Percentiles rank a stretch among this genome's conserved stretches.
Evolutionary conservation across 75 land plant species (phyloP).

Genomic region (Isoetes taiwanensis): DNA sequence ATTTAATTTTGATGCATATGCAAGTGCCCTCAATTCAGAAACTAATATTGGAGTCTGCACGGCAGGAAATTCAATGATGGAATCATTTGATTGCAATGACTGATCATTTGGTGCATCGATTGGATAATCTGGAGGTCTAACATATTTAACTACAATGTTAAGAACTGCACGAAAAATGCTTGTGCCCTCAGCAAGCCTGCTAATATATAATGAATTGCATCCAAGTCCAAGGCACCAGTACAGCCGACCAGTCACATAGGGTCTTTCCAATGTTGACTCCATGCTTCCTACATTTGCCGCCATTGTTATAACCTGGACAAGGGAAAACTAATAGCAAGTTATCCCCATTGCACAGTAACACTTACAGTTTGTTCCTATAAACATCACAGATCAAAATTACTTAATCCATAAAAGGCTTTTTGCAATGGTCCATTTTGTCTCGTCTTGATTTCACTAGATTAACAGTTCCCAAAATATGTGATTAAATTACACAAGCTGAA

Average conservation of each 20-base stretch:
- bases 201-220: background rate
- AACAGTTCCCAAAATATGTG: too few species aligned
- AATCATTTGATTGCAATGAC: too few species aligned
- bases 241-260: conserved; percentile 11
- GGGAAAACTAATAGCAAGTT: too few species aligned
- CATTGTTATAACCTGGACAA: background rate
- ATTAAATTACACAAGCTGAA: too few species aligned
- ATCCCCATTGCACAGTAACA: too few species aligned
- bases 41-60: background rate
- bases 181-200: background rate
- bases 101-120: too few species aligned
- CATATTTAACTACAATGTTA: conserved; percentile 8
- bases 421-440: too few species aligned
- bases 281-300: background rate
- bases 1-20: background rate
- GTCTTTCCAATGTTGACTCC: background rate
- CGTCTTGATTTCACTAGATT: too few species aligned
- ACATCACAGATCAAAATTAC: too few species aligned
- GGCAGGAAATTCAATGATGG: background rate
- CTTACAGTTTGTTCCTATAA: too few species aligned
- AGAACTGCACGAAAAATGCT: conserved; percentile 17
- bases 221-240: conserved; percentile 18
- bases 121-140: background rate
- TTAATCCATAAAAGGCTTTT: too few species aligned
- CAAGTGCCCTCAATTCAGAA: conserved; percentile 1